Conservation (phyloP, 768 basidiomycete genomes). For the Artomyces pyxidatus region DNA sequence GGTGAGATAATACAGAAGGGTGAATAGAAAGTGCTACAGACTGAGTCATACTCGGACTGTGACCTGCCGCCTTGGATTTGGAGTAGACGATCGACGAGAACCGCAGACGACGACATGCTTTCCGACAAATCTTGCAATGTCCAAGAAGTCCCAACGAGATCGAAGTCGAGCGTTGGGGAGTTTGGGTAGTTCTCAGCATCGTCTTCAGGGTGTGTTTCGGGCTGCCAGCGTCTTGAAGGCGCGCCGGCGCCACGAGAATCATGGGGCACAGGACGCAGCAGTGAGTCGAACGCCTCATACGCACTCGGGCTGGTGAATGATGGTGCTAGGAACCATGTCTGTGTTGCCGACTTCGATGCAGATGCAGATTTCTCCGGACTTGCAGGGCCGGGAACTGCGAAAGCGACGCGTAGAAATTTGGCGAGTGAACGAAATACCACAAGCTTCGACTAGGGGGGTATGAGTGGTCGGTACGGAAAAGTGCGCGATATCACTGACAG, state of each 20-base stretch:
- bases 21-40: not conserved
- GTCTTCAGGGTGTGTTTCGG: conserved; percentile 29
- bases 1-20: not conserved
- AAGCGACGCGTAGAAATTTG: conserved; percentile 50
- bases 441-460: conserved; percentile 56
- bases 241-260: not conserved
- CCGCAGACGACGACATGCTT: not conserved
- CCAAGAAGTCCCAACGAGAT: conserved; percentile 14
- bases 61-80: conserved; percentile 8
- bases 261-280: conserved; percentile 27
- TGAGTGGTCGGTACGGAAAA: not conserved
- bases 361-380: conserved; percentile 2
- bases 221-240: conserved; percentile 23
- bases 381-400: conserved; percentile 22
- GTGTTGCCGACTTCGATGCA: conserved; percentile 20
- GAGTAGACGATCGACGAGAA: conserved; percentile 1
- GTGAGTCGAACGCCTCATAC: conserved; percentile 44
- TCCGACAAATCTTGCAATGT: conserved; percentile 18
- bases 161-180: conserved; percentile 17
- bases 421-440: conserved; percentile 67
- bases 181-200: conserved; percentile 26
- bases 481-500: conserved; percentile 34
- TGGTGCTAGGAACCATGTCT: conserved; percentile 58
- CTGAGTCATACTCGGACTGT: conserved; percentile 11
- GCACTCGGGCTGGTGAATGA: conserved; percentile 48